Conservation (phyloP, 1,284 basidiomycete genomes). For the Pascua guehoae region DNA sequence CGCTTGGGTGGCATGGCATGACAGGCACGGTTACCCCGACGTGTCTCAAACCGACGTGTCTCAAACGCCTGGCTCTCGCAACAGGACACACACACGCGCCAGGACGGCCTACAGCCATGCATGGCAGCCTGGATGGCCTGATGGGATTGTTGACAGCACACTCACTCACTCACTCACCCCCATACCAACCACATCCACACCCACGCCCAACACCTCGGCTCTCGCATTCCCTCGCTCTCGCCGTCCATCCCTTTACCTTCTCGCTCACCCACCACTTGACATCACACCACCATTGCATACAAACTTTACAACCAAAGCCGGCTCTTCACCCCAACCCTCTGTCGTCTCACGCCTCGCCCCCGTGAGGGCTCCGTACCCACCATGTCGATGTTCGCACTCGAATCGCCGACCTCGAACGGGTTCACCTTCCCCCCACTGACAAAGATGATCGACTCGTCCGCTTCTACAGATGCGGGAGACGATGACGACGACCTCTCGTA, state of each 20-base stretch:
- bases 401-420: conserved; percentile 1
- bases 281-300: not conserved
- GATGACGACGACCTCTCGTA: conserved; percentile 36
- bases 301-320: not conserved
- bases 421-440: not conserved
- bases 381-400: conserved; percentile 3
- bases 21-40: no score
- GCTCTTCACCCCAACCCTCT: no score
- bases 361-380: no score
- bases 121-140: no score
- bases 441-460: not conserved
- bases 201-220: no score
- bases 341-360: no score
- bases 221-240: not conserved
- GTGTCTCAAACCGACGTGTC: not conserved
- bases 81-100: no score
- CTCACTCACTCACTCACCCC: no score
- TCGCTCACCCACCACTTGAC: not conserved
- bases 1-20: not conserved
- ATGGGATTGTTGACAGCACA: no score
- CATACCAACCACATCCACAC: no score
- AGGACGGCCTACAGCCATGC: no score
- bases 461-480: conserved; percentile 3
- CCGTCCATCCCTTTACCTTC: not conserved
- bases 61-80: not conserved